Evolutionary conservation across 2,329 filamentous ascomycete species (phyloP).

Genomic region (Curvularia sp.): DNA sequence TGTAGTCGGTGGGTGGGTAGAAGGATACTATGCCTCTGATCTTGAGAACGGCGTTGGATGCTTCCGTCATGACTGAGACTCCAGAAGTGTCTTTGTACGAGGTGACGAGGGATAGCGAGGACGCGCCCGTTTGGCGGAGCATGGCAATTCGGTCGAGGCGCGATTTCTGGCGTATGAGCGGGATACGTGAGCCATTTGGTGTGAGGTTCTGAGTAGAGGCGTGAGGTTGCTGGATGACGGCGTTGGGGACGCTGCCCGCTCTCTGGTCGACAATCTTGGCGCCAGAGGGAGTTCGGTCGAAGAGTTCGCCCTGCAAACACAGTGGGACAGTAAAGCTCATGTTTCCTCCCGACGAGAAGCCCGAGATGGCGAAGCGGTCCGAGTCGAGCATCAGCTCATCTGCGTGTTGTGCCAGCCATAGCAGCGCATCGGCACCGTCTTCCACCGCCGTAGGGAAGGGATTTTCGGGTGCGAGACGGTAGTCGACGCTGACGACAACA

Average conservation of each 20-base stretch:
- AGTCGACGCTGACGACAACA: constrained; percentile 67
- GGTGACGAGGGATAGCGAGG: constrained; percentile 46
- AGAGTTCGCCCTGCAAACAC: constrained; percentile 60
- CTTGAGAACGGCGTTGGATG: constrained; percentile 51
- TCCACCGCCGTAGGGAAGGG: constrained; percentile 70
- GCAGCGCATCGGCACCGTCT: constrained; percentile 67
- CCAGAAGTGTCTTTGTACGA: constrained; percentile 48
- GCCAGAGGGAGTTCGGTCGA: constrained; percentile 42
- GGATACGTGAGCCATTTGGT: constrained; percentile 44
- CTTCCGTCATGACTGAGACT: constrained; percentile 44
- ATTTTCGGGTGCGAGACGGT: constrained; percentile 66
- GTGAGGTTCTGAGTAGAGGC: constrained; percentile 22
- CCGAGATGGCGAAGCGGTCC: constrained; percentile 64
- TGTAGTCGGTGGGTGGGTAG: constrained; percentile 70
- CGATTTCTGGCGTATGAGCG: constrained; percentile 43
- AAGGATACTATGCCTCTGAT: constrained; percentile 66
- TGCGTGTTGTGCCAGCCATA: constrained; percentile 65
- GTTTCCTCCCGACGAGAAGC: constrained; percentile 70
- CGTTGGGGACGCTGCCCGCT: constrained; percentile 37
- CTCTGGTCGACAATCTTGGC: constrained; percentile 39
- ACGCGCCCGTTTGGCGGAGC: constrained; percentile 45
- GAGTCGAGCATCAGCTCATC: constrained; percentile 64
- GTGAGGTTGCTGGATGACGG: constrained; percentile 28
- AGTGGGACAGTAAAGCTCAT: constrained; percentile 68
- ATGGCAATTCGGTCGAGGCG: constrained; percentile 46